Conservation (phyloP, 768 basidiomycete species). For the Boletus tylopilopsis region DNA sequence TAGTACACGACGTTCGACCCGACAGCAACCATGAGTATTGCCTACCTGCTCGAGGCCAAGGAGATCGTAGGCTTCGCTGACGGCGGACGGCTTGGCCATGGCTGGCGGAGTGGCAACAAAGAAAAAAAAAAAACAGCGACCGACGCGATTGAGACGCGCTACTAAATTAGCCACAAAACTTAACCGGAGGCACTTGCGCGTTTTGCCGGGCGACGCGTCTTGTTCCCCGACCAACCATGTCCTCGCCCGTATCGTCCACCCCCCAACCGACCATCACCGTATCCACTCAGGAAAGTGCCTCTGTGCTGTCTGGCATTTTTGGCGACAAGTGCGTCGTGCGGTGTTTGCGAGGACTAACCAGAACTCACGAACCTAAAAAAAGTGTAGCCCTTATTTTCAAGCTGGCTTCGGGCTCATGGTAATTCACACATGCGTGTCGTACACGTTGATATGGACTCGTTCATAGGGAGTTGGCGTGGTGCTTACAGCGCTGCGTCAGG, state of each 20-base stretch:
- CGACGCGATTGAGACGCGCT: constrained; percentile 29
- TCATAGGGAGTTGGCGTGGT: constrained; percentile 86
- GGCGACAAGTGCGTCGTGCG: constrained; percentile 63
- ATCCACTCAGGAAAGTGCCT: constrained; percentile 14
- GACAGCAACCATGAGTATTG: background rate
- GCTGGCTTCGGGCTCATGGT: constrained; percentile 99
- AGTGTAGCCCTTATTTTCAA: constrained; percentile 90
- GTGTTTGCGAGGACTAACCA: constrained; percentile 1
- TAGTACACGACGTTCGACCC: background rate
- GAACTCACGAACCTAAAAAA: constrained; percentile 28
- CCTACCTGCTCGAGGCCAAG: constrained; percentile 56
- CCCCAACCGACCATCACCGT: background rate
- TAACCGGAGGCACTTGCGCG: background rate
- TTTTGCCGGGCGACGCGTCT: constrained; percentile 3
- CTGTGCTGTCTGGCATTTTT: constrained; percentile 40
- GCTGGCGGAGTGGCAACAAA: constrained; percentile 6
- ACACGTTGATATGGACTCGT: background rate
- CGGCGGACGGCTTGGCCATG: constrained; percentile 36
- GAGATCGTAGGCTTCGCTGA: constrained; percentile 36
- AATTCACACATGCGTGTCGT: constrained; percentile 8
- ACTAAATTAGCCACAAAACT: constrained; percentile 13
- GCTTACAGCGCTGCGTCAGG: constrained; percentile 70
- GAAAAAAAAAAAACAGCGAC: constrained; percentile 2
- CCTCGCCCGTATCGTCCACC: background rate
- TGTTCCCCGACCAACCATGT: constrained; percentile 8